These are phyloP conservation scores for Ailanthus altissimus DNA, from an alignment of 345 rosid genomes.

Conservation along the genomic window DNA sequence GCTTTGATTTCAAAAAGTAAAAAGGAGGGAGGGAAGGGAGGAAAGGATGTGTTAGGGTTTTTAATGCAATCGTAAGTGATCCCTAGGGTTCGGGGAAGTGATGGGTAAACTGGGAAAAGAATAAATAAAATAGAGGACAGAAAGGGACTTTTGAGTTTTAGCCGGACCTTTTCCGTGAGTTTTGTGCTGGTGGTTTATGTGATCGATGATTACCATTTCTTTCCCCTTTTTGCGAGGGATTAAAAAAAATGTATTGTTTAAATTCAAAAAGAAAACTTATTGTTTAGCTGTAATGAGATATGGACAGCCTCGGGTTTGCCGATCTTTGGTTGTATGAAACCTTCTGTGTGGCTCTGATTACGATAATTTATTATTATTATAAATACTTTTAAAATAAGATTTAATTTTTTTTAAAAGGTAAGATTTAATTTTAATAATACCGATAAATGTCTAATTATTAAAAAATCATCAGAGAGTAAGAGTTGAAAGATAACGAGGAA, in stretches of 20 bases:
- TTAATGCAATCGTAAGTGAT: constrained; percentile 8
- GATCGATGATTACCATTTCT: not conserved
- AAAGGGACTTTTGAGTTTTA: not conserved
- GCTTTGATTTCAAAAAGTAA: not conserved
- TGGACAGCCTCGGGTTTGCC: constrained; percentile 24
- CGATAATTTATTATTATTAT: constrained; percentile 5
- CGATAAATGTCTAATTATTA: too few relatives aligned
- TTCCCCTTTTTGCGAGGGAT: not conserved
- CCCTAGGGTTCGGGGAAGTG: constrained; percentile 16
- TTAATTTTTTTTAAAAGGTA: too few relatives aligned
- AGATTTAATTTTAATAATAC: too few relatives aligned
- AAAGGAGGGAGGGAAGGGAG: not conserved
- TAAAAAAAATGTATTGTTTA: not conserved
- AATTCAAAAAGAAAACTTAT: not conserved
- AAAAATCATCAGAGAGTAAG: too few relatives aligned
- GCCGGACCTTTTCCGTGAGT: not conserved
- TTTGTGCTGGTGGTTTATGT: not conserved
- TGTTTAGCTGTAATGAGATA: constrained; percentile 10
- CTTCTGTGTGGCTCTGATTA: constrained; percentile 7
- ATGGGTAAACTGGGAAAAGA: constrained; percentile 18
- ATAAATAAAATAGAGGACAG: constrained; percentile 6
- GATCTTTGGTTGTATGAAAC: constrained; percentile 20
- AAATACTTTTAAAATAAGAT: not conserved
- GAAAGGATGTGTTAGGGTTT: constrained; percentile 17
- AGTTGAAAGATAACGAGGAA: too few relatives aligned